A percentile compares a stretch with the other conserved stretches of the same genome.
Evolutionary conservation across 768 basidiomycete species (phyloP).

Genomic region (Suillus tomentosus): DNA sequence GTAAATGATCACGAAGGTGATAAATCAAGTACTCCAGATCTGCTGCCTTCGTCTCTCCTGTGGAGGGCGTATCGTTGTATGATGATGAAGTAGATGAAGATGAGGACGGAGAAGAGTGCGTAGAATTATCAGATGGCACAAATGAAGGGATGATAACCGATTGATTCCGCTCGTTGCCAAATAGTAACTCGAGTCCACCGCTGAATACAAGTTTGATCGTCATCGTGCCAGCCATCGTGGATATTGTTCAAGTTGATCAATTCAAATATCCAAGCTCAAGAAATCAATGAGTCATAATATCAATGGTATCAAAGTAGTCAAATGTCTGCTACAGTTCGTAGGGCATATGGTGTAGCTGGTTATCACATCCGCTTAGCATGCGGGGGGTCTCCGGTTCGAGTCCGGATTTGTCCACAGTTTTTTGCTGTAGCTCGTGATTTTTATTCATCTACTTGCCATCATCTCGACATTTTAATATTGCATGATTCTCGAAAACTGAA

Average conservation of each 20-base stretch:
- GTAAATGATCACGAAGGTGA: constrained; percentile 72
- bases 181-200: constrained; percentile 86
- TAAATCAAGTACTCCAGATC: constrained; percentile 79
- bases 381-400: constrained; percentile 44
- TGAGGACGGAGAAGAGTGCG: constrained; percentile 15
- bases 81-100: constrained; percentile 9
- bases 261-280: neutral
- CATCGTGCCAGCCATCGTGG: constrained; percentile 20
- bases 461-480: no score
- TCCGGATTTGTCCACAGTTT: constrained; percentile 41
- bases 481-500: no score
- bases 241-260: constrained; percentile 8
- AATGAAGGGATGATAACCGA: constrained; percentile 51
- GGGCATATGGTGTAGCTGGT: constrained; percentile 44
- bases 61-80: constrained; percentile 6
- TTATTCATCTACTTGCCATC: no score
- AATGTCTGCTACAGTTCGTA: neutral
- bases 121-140: constrained; percentile 42
- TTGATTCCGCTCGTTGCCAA: constrained; percentile 69
- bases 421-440: constrained; percentile 6
- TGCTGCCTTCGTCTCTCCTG: constrained; percentile 41
- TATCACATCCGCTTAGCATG: constrained; percentile 44
- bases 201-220: constrained; percentile 72
- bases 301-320: neutral
- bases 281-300: neutral